Evolutionary conservation across 2,329 filamentous ascomycete genomes (phyloP).

Genomic region (Fusarium euwallaceae): DNA sequence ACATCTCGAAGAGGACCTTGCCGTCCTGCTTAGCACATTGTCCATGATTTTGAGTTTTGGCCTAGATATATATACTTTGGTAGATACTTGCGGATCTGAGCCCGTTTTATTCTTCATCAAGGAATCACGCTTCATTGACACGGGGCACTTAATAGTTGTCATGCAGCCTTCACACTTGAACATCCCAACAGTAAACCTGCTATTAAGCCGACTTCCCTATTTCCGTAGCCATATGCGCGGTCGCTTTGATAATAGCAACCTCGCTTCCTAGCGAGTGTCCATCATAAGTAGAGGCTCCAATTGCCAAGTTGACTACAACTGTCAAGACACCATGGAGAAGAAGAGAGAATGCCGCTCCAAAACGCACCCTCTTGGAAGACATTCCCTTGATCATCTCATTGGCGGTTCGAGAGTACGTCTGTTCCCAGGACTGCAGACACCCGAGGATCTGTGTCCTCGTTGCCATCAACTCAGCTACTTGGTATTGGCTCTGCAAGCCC

Average conservation of each 20-base stretch:
- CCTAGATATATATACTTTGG: background rate
- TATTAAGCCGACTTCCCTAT: background rate
- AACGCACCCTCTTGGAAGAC: background rate
- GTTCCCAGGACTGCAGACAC: slow-evolving; percentile 3
- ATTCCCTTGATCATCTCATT: background rate
- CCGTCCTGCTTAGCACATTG: background rate
- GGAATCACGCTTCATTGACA: too few relatives aligned
- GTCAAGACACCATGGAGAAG: slow-evolving; percentile 2
- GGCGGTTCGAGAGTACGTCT: background rate
- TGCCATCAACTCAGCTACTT: background rate
- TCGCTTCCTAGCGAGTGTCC: background rate
- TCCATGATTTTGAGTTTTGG: background rate
- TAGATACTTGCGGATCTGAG: background rate
- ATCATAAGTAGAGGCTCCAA: background rate
- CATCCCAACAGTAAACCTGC: background rate
- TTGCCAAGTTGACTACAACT: slow-evolving; percentile 1
- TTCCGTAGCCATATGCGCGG: slow-evolving; percentile 1
- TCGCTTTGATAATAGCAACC: background rate
- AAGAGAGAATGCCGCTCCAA: slow-evolving; percentile 1
- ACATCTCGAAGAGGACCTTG: background rate
- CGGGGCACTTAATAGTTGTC: too few relatives aligned
- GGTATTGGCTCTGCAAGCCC: background rate
- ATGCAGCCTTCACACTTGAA: background rate
- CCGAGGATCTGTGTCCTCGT: slow-evolving; percentile 3
- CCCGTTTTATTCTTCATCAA: background rate